These are phyloP conservation scores for Pugionium dolabratum DNA, from an alignment of 345 rosid species.

Conservation along the genomic window DNA sequence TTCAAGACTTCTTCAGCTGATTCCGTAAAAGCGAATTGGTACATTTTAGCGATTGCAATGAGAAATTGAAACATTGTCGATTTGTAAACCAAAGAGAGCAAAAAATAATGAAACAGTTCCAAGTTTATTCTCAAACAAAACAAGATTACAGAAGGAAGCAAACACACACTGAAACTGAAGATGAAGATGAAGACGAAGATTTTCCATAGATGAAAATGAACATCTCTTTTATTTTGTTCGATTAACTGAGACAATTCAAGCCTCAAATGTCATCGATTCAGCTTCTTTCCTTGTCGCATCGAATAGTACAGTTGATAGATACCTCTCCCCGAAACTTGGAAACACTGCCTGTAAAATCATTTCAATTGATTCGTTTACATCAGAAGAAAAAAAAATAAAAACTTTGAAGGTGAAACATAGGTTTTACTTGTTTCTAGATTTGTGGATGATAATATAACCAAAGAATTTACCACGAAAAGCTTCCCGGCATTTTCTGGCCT, in stretches of 20 bases:
- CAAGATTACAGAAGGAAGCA: conserved; percentile 7
- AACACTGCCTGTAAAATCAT: conserved; percentile 58
- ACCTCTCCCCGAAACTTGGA: conserved; percentile 79
- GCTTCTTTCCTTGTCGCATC: conserved; percentile 71
- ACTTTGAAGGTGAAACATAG: too few species aligned
- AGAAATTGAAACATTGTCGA: neutral
- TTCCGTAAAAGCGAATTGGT: neutral
- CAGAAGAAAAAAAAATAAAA: too few species aligned
- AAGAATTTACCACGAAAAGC: conserved; percentile 69
- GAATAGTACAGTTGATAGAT: conserved; percentile 65
- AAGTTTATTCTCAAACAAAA: too few species aligned
- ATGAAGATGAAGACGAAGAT: too few species aligned
- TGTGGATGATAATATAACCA: neutral
- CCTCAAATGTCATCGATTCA: conserved; percentile 55
- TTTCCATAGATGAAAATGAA: conserved; percentile 2
- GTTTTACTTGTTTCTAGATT: too few species aligned
- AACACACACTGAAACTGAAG: conserved; percentile 14
- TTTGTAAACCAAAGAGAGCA: too few species aligned
- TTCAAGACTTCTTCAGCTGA: conserved; percentile 79
- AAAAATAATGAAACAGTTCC: too few species aligned
- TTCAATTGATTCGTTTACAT: neutral
- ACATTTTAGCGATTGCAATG: neutral
- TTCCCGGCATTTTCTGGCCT: conserved; percentile 49
- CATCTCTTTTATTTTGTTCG: conserved; percentile 13
- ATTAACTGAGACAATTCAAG: conserved; percentile 38